Percentiles rank a stretch among this genome's conserved stretches.
Conservation (phyloP, 2,329 filamentous ascomycete genomes). For the Diplodia corticola region DNA sequence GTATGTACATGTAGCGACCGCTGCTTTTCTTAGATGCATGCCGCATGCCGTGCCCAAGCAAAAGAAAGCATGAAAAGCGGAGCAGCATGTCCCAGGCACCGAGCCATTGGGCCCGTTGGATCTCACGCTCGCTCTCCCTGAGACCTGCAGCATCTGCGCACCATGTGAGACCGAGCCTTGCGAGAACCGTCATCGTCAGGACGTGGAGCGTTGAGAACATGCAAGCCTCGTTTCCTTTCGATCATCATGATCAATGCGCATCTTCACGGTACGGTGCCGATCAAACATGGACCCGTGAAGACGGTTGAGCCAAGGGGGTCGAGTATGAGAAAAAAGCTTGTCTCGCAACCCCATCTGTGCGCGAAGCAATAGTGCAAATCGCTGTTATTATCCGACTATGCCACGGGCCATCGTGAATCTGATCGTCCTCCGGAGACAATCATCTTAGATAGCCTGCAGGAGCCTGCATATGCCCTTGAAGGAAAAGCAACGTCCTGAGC, state of each 20-base stretch:
- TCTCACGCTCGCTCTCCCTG: neutral
- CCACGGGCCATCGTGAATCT: neutral
- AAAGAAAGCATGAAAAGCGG: conserved; percentile 2
- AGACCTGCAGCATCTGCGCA: conserved; percentile 1
- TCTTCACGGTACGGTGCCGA: neutral
- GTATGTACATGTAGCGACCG: conserved; percentile 3
- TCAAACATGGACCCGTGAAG: neutral
- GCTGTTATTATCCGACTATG: neutral
- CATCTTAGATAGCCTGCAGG: neutral
- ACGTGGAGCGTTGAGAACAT: neutral
- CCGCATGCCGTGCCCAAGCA: neutral
- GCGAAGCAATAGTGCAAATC: neutral
- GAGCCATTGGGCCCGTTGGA: conserved; percentile 2
- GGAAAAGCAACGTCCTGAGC: neutral
- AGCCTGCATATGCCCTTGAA: neutral
- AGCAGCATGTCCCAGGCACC: conserved; percentile 10
- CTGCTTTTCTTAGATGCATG: conserved; percentile 10
- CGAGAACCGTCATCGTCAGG: neutral
- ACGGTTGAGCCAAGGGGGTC: neutral
- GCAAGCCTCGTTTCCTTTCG: neutral
- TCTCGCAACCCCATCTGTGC: neutral
- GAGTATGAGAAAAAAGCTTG: neutral
- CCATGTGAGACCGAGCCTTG: conserved; percentile 4
- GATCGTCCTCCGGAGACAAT: neutral
- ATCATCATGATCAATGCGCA: too few relatives aligned